Evolutionary conservation across 2,329 filamentous ascomycete genomes (phyloP), one percentile per base, ranked within the genome.

Genomic region (Pyrenochaeta sp.): DNA sequence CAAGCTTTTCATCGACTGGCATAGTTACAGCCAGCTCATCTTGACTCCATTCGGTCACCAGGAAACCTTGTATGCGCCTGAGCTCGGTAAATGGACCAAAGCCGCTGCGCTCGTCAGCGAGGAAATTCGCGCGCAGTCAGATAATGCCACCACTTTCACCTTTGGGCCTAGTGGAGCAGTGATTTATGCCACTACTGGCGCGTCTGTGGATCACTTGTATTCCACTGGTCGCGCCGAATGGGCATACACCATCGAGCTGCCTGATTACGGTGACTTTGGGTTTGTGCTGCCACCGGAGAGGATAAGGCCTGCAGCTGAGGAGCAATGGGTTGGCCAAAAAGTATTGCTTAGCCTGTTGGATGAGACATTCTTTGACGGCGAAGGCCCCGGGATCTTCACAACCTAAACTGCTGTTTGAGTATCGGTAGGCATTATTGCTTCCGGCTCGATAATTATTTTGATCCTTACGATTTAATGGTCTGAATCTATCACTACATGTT

Each of bases 1-100:
- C 46, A 83, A 84, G 64, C 78, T 87, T 2, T 89, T 81, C 67
- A 83, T 89, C 45, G 87, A 89, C 73, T 86, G 82, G 74, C 87
- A 89, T 74, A 81, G 82, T 2, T 89, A 86, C 69, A 82, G 81
- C 10, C 86, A 89, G 61, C 77, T 85, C 29, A 81, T 88, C 53
- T 79, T 85, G 52, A 79, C 81, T 15, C 82, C 77, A 2, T 88
- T 85, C 56, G 85, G 85, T 23, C 85, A 84, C 72, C 81, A 81
- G 12, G 86, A 85, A 72, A 76, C 72, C 17, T 74, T 69, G 14
- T 73, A 77, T 17, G 73, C 81, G 1, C 71, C 76, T 29, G 82
- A 85, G 58, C 75, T 84, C 50, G 66, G 75, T 10, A 75, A 82
- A 55, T 79, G 84, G 57, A 80, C 82, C 55, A 69, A 73, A 1